Evolutionary conservation across 2,329 filamentous ascomycete genomes (phyloP).

Genomic region (Trichoderma sp.): DNA sequence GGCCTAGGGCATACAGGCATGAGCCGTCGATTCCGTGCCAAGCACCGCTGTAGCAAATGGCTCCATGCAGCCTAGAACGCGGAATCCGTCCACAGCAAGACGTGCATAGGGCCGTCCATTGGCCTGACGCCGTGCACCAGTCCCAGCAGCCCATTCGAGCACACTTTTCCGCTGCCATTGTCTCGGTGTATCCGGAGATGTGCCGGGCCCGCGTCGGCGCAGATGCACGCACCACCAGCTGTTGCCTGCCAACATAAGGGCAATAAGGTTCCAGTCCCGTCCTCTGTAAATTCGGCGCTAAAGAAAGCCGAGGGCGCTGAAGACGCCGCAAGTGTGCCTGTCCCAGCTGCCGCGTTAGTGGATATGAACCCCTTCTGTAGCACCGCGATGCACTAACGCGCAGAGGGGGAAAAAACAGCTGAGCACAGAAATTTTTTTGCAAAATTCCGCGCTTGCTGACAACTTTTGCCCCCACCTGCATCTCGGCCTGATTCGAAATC

Average conservation of each 20-base stretch:
- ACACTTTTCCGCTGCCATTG: not conserved
- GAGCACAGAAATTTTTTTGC: not conserved
- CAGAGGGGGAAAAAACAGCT: not conserved
- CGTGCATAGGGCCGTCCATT: too few species aligned
- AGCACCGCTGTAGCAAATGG: not conserved
- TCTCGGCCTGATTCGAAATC: constrained; percentile 29
- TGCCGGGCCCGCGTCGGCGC: not conserved
- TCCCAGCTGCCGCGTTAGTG: constrained; percentile 4
- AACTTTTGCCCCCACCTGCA: constrained; percentile 26
- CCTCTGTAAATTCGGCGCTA: not conserved
- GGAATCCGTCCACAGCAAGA: not conserved
- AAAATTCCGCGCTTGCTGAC: constrained; percentile 25
- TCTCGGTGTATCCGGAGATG: not conserved
- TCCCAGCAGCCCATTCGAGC: constrained; percentile 11
- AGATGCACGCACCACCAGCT: not conserved
- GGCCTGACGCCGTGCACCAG: not conserved
- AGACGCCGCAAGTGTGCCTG: constrained; percentile 1
- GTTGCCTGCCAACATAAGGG: not conserved
- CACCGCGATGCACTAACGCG: not conserved
- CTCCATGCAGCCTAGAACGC: not conserved
- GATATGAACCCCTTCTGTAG: constrained; percentile 1
- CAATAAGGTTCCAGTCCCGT: too few species aligned
- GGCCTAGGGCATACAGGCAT: not conserved
- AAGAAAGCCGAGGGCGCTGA: not conserved
- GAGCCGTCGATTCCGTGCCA: not conserved